These are phyloP conservation scores for Blastocystis sp. DNA, from an alignment of 352 stramenopile species.

Conservation along the genomic window DNA sequence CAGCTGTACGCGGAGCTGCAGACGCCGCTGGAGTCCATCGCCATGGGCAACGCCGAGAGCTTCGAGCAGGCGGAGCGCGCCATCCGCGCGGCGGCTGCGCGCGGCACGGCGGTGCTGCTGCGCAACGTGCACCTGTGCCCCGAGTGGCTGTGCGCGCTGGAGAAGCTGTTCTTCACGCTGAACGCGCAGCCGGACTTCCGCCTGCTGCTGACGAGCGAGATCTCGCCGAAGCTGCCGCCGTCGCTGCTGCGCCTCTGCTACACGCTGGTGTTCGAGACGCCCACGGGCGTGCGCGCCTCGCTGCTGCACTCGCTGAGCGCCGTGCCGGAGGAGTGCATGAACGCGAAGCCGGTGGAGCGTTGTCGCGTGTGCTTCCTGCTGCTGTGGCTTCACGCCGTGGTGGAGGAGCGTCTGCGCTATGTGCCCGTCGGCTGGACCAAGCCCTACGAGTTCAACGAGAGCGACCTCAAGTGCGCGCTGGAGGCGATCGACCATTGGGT, in stretches of 20 bases:
- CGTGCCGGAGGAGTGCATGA: constrained; percentile 86
- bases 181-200: constrained; percentile 75
- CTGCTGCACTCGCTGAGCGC: constrained; percentile 90
- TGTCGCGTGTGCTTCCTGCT: constrained; percentile 91
- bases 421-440: constrained; percentile 95
- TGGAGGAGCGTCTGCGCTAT: constrained; percentile 95
- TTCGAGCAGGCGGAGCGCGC: constrained; percentile 90
- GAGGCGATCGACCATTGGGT: constrained; percentile 96
- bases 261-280: constrained; percentile 94
- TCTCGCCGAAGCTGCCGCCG: constrained; percentile 88
- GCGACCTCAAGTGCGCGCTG: constrained; percentile 91
- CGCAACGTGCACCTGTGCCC: constrained; percentile 97
- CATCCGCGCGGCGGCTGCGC: constrained; percentile 88
- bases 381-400: constrained; percentile 94
- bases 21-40: constrained; percentile 90
- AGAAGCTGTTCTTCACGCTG: constrained; percentile 92
- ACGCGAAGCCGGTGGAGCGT: constrained; percentile 81
- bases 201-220: constrained; percentile 96
- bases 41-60: constrained; percentile 94
- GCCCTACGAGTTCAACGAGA: constrained; percentile 96
- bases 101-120: constrained; percentile 94
- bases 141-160: constrained; percentile 91
- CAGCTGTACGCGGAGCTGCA: constrained; percentile 83
- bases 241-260: constrained; percentile 92
- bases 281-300: constrained; percentile 92